These are phyloP conservation scores for Stellera chamaejasme DNA, from an alignment of 345 rosid genomes.

Conservation along the genomic window DNA sequence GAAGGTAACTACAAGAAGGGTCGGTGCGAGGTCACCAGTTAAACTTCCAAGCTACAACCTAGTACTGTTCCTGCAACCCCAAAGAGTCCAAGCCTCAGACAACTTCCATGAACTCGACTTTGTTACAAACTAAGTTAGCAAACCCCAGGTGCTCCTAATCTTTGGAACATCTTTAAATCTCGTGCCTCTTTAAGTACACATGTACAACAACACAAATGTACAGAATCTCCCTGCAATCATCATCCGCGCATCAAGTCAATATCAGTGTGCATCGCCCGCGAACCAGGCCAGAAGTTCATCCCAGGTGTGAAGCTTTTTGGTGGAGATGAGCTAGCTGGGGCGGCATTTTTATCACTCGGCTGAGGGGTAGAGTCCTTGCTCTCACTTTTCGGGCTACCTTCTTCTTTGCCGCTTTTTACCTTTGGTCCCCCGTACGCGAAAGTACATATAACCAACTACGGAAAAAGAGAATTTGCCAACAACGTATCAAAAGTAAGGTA, in stretches of 20 bases:
- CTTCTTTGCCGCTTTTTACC: conserved; percentile 41
- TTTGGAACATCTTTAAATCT: conserved; percentile 11
- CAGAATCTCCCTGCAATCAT: conserved; percentile 33
- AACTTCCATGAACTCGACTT: conserved; percentile 10
- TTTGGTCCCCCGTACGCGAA: conserved; percentile 67
- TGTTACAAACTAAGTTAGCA: conserved; percentile 36
- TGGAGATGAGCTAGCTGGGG: conserved; percentile 29
- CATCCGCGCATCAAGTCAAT: conserved; percentile 80
- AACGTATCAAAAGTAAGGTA: no score
- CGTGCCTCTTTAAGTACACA: conserved; percentile 23
- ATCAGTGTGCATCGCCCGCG: conserved; percentile 65
- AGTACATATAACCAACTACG: conserved; percentile 90
- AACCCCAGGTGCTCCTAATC: conserved; percentile 16
- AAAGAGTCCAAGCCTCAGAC: conserved; percentile 10
- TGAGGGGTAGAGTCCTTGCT: conserved; percentile 27
- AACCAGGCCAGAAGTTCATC: conserved; percentile 52
- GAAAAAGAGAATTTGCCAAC: conserved; percentile 6
- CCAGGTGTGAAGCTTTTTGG: conserved; percentile 38
- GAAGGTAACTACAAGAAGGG: no score
- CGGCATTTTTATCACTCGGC: conserved; percentile 21
- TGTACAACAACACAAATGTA: conserved; percentile 38
- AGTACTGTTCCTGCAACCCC: background rate
- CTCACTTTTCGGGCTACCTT: conserved; percentile 35
- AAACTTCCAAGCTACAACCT: conserved; percentile 1
- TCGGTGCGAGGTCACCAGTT: no score